phyloP scores from a whole-genome alignment of 352 stramenopile species.

The Phytophthora gonapodyides region DNA sequence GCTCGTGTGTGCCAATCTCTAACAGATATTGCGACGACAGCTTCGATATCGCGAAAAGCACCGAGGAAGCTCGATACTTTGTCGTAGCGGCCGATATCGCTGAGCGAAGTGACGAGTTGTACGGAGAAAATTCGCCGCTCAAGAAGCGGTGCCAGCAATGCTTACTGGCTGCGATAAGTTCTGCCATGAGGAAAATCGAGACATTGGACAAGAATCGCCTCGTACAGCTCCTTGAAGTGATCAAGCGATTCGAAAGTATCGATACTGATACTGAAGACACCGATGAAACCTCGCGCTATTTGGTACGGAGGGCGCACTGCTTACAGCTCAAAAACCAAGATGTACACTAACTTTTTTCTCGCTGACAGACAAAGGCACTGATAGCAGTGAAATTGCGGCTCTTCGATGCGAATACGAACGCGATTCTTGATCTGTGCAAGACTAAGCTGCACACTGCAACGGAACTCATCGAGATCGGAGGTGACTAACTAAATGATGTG shows the following conservation, averaged over 20 bases:
- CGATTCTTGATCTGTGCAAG: constrained; percentile 59
- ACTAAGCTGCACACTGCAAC: constrained; percentile 32
- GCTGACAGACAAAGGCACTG: constrained; percentile 45
- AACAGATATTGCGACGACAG: constrained; percentile 27
- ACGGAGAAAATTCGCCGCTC: constrained; percentile 42
- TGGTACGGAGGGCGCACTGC: constrained; percentile 34
- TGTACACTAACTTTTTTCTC: constrained; percentile 4
- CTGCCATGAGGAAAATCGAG: constrained; percentile 59
- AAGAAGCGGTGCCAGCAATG: constrained; percentile 44
- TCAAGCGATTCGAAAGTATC: constrained; percentile 42
- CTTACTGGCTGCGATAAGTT: constrained; percentile 62
- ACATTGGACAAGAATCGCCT: constrained; percentile 43
- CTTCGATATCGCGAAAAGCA: constrained; percentile 73
- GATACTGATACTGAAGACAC: constrained; percentile 16
- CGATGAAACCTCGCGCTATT: constrained; percentile 32
- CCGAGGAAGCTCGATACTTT: constrained; percentile 54
- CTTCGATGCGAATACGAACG: constrained; percentile 58
- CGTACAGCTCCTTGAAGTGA: constrained; percentile 45
- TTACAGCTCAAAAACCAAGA: background rate
- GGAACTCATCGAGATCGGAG: constrained; percentile 62
- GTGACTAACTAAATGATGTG: constrained; percentile 26
- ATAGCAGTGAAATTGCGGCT: constrained; percentile 65
- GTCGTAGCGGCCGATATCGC: constrained; percentile 64
- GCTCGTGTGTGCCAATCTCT: too few relatives aligned
- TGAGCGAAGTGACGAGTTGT: constrained; percentile 46